Evolutionary conservation across 208 protist genomes (phyloP).

Genomic region (Perkinsela sp.): DNA sequence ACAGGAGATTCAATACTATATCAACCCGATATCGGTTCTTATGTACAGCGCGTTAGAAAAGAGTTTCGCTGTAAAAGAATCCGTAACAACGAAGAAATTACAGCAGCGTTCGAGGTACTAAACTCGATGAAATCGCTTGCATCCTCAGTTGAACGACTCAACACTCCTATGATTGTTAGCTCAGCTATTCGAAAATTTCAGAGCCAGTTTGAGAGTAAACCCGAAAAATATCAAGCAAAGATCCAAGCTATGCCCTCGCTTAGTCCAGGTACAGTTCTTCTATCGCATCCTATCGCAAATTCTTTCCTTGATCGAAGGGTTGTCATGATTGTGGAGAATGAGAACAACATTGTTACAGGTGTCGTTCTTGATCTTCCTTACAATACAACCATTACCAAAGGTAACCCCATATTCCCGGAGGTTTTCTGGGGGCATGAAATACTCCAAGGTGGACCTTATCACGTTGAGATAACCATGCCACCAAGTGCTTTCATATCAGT

Average conservation of each 20-base stretch:
- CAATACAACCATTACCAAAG: slow-evolving; percentile 27
- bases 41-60: background rate
- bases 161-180: background rate
- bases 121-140: background rate
- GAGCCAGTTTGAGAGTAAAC: background rate
- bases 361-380: slow-evolving; percentile 45
- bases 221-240: background rate
- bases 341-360: slow-evolving; percentile 17
- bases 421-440: slow-evolving; percentile 62
- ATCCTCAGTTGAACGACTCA: background rate
- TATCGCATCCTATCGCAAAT: slow-evolving; percentile 42
- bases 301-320: slow-evolving; percentile 39
- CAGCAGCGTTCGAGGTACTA: background rate
- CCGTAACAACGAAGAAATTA: background rate
- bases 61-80: background rate
- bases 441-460: slow-evolving; percentile 36
- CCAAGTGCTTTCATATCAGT: slow-evolving; percentile 36
- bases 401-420: slow-evolving; percentile 55
- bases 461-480: slow-evolving; percentile 54
- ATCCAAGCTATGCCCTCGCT: background rate
- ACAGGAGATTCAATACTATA: background rate
- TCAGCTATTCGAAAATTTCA: background rate
- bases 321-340: slow-evolving; percentile 33
- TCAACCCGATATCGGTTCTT: background rate
- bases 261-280: slow-evolving; percentile 17